phyloP scores from a whole-genome alignment of 345 rosid species.

The Populus ilicifolia region DNA sequence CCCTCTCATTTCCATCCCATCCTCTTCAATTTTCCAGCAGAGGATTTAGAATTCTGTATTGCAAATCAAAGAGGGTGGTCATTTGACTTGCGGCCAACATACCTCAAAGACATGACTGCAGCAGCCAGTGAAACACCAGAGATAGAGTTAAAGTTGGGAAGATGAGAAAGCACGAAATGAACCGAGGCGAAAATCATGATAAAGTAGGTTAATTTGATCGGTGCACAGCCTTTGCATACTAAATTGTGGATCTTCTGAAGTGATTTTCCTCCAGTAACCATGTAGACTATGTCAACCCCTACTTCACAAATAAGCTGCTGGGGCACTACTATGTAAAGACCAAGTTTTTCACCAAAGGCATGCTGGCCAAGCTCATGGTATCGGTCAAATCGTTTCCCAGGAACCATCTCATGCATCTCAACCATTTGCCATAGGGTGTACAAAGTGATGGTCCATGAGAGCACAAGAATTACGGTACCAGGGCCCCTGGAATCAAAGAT shows the following conservation, averaged over 20 bases:
- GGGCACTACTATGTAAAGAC: conserved; percentile 30
- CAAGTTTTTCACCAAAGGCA: conserved; percentile 28
- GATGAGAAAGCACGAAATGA: conserved; percentile 28
- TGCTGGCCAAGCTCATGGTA: conserved; percentile 32
- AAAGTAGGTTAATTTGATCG: conserved; percentile 17
- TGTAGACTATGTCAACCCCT: conserved; percentile 28
- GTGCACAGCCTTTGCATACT: conserved; percentile 7
- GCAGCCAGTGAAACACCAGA: conserved; percentile 29
- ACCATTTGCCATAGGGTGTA: conserved; percentile 36
- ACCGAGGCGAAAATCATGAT: conserved; percentile 33
- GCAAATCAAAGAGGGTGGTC: neutral
- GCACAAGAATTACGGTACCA: conserved; percentile 16
- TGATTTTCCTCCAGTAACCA: conserved; percentile 34
- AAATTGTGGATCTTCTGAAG: conserved; percentile 20
- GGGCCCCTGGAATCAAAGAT: conserved; percentile 25
- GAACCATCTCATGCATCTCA: conserved; percentile 35
- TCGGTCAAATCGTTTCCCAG: conserved; percentile 31
- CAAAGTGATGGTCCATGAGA: conserved; percentile 27
- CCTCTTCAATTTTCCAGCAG: neutral
- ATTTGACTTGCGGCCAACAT: neutral
- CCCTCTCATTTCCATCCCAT: too few species aligned
- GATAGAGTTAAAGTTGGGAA: conserved; percentile 29
- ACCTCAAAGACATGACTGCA: conserved; percentile 33
- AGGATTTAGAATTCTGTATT: neutral
- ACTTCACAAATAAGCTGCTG: conserved; percentile 25